Base-by-base conservation (phyloP, 345 rosid genomes). In the Eucalyptus tenuipes region DNA sequence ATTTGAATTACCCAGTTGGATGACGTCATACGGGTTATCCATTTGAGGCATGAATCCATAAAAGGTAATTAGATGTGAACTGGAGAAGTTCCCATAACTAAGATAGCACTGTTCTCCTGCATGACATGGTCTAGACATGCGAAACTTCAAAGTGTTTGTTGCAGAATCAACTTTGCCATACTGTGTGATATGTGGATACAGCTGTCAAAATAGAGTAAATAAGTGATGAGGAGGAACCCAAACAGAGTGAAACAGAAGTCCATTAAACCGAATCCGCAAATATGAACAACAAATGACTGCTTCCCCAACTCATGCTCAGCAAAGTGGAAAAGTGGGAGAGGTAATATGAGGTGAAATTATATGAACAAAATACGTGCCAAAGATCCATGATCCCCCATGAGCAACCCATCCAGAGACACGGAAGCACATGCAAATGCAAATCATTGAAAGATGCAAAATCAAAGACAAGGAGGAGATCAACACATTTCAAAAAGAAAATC, bases 1-100 rank as follows among this genome's bases (percentile, higher is more conserved):
- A 80, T 52, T 25, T 37, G 87, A 88, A 53, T 88, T 95, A 97
- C 99, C 99, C 88, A 98, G 90, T 71, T 98, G 95, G 88, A 97
- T 97, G 87, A 95, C 91, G 89, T 97, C 99, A 91, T 95, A 94
- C 4, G 93, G 98, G 90, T 95, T 97, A 91, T 97, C 97, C 87
- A 96, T 96, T 91, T 93, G 92, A 37, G 98, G 96, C 89, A 93
- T 64, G 93, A 98, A 98, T 18, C 98, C 99, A 85, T 98, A 98
- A 91, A 97, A 98, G 68, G 97, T 95, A 89, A 96, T 89, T 44
- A 98, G 92, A 94, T 97, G 99, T 0, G 99, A 97, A 90, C 94
- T 93, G 84, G 99, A 94, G 88, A 92, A 94, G 91, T 94, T 96
- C 88, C 99, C 99, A 85, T 97, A 97, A 89, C 99, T 94, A 88